These are phyloP conservation scores for Agapanthus africanus DNA, from an alignment of 106 monocot genomes.

Conservation along the genomic window DNA sequence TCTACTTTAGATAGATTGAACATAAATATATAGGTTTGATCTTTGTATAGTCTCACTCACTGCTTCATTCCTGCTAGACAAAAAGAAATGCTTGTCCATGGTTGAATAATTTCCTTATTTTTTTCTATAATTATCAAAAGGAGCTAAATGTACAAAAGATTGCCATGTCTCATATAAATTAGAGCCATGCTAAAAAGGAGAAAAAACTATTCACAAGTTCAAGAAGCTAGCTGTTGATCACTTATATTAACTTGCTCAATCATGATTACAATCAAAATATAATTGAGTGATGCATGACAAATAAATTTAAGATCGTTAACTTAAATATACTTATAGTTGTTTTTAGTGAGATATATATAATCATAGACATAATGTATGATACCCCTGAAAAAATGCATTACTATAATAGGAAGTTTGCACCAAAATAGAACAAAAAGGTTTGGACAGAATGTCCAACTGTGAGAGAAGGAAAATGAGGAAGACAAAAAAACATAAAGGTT, in stretches of 20 bases:
- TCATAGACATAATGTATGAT: too few species aligned
- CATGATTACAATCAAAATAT: too few species aligned
- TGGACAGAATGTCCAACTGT: not conserved
- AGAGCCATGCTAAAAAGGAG: not conserved
- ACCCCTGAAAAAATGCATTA: not conserved
- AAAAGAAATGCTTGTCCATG: not conserved
- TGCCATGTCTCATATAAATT: not conserved
- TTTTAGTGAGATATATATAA: not conserved
- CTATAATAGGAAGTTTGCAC: not conserved
- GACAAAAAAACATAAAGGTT: not conserved
- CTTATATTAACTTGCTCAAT: too few species aligned
- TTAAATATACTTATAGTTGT: too few species aligned
- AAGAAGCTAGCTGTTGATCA: too few species aligned
- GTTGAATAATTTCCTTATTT: not conserved
- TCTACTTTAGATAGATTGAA: not conserved
- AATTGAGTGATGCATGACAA: not conserved
- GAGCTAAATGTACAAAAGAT: not conserved
- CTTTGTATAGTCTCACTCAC: not conserved
- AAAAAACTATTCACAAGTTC: not conserved
- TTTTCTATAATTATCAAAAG: not conserved
- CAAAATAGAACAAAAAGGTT: not conserved
- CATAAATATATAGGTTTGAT: not conserved
- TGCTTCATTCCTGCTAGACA: slow-evolving; percentile 3
- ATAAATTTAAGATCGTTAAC: too few species aligned
- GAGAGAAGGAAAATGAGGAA: not conserved